These are phyloP conservation scores for Suillus decipiens DNA, from an alignment of 768 basidiomycete genomes.

Conservation along the genomic window DNA sequence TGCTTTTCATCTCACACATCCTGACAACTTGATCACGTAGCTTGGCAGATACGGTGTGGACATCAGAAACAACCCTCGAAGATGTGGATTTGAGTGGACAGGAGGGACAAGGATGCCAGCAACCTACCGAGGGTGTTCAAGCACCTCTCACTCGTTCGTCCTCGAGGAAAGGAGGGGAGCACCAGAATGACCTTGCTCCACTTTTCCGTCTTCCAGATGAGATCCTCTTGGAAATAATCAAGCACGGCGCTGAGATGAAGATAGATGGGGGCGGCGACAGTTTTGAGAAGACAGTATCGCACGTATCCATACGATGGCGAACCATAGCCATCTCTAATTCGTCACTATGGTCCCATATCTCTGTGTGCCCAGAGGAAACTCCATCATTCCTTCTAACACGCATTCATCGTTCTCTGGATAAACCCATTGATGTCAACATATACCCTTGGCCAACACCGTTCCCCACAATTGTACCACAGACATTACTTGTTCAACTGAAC, in stretches of 20 bases:
- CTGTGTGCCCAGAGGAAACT: not conserved
- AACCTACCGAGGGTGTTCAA: not conserved
- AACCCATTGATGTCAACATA: not conserved
- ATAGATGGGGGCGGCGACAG: not conserved
- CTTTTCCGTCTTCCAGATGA: constrained; percentile 3
- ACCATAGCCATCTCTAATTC: constrained; percentile 3
- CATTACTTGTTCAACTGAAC: not conserved
- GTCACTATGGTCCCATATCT: not conserved
- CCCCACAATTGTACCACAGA: not conserved
- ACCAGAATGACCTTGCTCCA: not conserved
- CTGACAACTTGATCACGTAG: not conserved
- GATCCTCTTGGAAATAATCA: not conserved
- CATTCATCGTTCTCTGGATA: not conserved
- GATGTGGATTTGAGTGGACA: not conserved
- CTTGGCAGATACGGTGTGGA: not conserved
- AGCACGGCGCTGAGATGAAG: not conserved
- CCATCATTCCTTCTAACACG: not conserved
- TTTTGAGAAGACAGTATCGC: not conserved
- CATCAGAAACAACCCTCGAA: not conserved
- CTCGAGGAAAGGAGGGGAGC: not conserved
- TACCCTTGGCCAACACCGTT: not conserved
- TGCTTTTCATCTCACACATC: not conserved
- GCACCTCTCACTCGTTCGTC: not conserved
- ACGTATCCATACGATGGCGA: not conserved
- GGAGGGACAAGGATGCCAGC: not conserved